These are phyloP conservation scores for Trifolium fragiferum DNA, from an alignment of 306 rosid genomes.

Conservation along the genomic window DNA sequence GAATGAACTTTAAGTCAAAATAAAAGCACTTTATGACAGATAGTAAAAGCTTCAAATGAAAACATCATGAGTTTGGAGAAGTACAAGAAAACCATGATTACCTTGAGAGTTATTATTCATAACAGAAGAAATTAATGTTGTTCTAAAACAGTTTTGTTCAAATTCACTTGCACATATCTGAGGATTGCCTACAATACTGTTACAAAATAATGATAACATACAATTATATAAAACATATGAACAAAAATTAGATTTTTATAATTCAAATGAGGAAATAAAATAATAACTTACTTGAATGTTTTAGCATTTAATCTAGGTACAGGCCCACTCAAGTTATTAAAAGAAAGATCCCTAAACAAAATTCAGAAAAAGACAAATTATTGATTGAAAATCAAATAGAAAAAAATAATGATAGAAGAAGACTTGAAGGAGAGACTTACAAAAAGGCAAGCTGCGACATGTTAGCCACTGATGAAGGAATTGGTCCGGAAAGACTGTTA, in stretches of 20 bases:
- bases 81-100: conserved; percentile 50
- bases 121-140: conserved; percentile 47
- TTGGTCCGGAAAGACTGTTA: conserved; percentile 73
- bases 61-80: conserved; percentile 32
- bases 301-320: conserved; percentile 73
- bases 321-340: conserved; percentile 83
- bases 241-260: not conserved
- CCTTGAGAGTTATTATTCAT: conserved; percentile 64
- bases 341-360: conserved; percentile 76
- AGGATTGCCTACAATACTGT: conserved; percentile 83
- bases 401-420: conserved; percentile 32
- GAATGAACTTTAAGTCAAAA: conserved; percentile 42
- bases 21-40: conserved; percentile 11
- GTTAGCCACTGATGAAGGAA: conserved; percentile 85
- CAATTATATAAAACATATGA: conserved; percentile 8
- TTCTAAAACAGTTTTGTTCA: conserved; percentile 64
- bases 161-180: conserved; percentile 68
- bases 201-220: conserved; percentile 40
- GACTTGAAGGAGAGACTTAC: conserved; percentile 54
- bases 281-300: conserved; percentile 72
- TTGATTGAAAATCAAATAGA: conserved; percentile 21
- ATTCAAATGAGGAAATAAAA: conserved; percentile 11
- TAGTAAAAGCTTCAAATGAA: conserved; percentile 28
- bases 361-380: conserved; percentile 28
- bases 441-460: conserved; percentile 74